Evolutionary conservation across 2,329 filamentous ascomycete species (phyloP), one percentile per base, ranked within the genome.

Genomic region (Nothophaeocryptopus gaeumannii): DNA sequence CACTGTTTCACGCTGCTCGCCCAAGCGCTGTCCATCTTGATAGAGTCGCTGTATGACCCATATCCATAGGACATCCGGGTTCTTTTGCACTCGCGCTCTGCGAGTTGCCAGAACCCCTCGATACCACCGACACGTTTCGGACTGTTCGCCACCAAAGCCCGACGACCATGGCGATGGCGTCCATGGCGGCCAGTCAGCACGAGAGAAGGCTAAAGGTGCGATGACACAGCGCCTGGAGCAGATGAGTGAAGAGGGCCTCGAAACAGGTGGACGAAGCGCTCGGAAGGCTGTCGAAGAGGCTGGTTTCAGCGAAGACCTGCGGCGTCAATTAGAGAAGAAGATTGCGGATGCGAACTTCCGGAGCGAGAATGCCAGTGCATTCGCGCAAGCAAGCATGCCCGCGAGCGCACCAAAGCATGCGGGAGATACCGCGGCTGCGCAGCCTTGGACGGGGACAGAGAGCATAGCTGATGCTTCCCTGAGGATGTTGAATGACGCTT

Each of bases 391-490:
- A n/a, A 36, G 31, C 10, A 20, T 52, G 44, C 50, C 20, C 69
- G 67, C 51, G 78, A 78, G 80, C n/a, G 83, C 86, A 86, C 12
- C 77, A 78, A 58, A 85, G 84, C 10, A 86, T 85, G 2, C 78
- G 82, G 52, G 80, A 85, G 80, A 86, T 42, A 79, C 84, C 32
- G 89, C 89, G 1, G 75, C 78, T 0, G 81, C 84, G 5, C 72
- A 78, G 50, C 78, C 86, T 1, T 99, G 93, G 93, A 83, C 80
- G 0, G 93, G 92, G 2, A 76, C 79, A 10, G 93, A 97, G 70
- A 75, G 74, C 5, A 72, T 85, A 1, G 81, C 85, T 59, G 90
- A 96, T 67, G 79, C 86, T 0, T 84, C 89, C 15, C 72, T 95
- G 41, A 83, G 93, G 30, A 97, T 97, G 80, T 74, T 85, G 8